Percentiles rank a stretch among this genome's conserved stretches.
phyloP scores from a whole-genome alignment of 371 early-diverging fungal species.

The Haplosporangium sp. region DNA sequence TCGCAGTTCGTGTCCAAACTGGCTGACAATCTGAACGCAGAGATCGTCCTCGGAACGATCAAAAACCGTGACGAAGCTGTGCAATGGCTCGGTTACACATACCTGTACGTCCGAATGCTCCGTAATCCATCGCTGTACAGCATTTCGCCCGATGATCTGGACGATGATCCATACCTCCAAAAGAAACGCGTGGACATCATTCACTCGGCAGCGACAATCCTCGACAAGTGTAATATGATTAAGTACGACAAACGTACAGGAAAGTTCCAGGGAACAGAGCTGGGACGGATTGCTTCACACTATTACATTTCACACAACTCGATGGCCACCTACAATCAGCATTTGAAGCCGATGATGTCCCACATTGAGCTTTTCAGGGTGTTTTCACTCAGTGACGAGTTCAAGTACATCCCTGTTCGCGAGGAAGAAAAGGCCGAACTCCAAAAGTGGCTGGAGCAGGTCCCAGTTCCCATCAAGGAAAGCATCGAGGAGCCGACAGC shows the following conservation, averaged over 20 bases:
- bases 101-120: slow-evolving; percentile 97
- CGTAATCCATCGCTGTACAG: slow-evolving; percentile 89
- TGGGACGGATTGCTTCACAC: slow-evolving; percentile 96
- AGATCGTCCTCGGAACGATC: slow-evolving; percentile 95
- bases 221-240: slow-evolving; percentile 91
- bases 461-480: slow-evolving; percentile 95
- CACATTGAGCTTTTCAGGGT: slow-evolving; percentile 93
- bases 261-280: slow-evolving; percentile 87
- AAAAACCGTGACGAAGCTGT: slow-evolving; percentile 94
- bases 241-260: slow-evolving; percentile 95
- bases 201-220: slow-evolving; percentile 85
- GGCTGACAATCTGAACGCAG: slow-evolving; percentile 96
- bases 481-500: slow-evolving; percentile 90
- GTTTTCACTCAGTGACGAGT: slow-evolving; percentile 93
- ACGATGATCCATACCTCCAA: slow-evolving; percentile 85
- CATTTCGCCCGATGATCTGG: slow-evolving; percentile 75
- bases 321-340: slow-evolving; percentile 94
- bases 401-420: slow-evolving; percentile 94
- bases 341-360: slow-evolving; percentile 91
- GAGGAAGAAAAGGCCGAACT: slow-evolving; percentile 97
- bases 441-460: slow-evolving; percentile 90
- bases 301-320: slow-evolving; percentile 93
- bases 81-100: slow-evolving; percentile 97
- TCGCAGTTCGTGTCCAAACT: slow-evolving; percentile 91
- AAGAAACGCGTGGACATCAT: slow-evolving; percentile 91